Conservation (phyloP, 2,329 filamentous ascomycete species). For the Coniochaeta ligniaria region DNA sequence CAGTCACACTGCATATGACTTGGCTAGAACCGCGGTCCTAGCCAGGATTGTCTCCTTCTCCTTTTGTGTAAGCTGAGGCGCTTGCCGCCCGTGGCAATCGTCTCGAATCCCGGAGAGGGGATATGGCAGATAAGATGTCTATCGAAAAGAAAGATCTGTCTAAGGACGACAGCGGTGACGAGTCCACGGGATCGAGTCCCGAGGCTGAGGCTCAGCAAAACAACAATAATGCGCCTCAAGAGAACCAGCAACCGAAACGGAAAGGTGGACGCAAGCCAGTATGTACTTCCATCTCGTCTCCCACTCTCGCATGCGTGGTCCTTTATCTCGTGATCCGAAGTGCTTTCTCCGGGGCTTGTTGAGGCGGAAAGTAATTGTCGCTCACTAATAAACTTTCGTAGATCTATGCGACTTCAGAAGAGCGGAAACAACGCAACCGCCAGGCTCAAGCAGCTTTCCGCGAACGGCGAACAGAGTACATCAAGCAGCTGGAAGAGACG, state of each 20-base stretch:
- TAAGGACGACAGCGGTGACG: conserved; percentile 51
- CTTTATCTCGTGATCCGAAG: neutral
- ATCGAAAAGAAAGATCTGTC: conserved; percentile 52
- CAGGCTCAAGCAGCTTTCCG: conserved; percentile 97
- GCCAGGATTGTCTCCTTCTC: conserved; percentile 1
- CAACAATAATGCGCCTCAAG: conserved; percentile 31
- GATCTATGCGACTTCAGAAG: conserved; percentile 98
- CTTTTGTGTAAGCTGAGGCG: conserved; percentile 20
- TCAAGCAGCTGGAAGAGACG: conserved; percentile 96
- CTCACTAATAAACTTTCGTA: conserved; percentile 25
- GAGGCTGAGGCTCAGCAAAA: conserved; percentile 40
- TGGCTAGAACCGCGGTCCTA: neutral
- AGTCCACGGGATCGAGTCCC: conserved; percentile 53
- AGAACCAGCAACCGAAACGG: conserved; percentile 71
- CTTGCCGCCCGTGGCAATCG: conserved; percentile 34
- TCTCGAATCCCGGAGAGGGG: conserved; percentile 23
- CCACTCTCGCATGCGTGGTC: no score
- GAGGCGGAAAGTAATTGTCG: neutral
- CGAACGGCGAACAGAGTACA: conserved; percentile 95
- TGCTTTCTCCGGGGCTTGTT: conserved; percentile 1
- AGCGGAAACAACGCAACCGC: conserved; percentile 93
- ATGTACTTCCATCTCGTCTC: conserved; percentile 26
- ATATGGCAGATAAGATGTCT: conserved; percentile 62
- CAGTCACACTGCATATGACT: neutral
- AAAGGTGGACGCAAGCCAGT: conserved; percentile 98